phyloP scores from a whole-genome alignment of 441 rosid genomes.

The Euphorbia celastroides region DNA sequence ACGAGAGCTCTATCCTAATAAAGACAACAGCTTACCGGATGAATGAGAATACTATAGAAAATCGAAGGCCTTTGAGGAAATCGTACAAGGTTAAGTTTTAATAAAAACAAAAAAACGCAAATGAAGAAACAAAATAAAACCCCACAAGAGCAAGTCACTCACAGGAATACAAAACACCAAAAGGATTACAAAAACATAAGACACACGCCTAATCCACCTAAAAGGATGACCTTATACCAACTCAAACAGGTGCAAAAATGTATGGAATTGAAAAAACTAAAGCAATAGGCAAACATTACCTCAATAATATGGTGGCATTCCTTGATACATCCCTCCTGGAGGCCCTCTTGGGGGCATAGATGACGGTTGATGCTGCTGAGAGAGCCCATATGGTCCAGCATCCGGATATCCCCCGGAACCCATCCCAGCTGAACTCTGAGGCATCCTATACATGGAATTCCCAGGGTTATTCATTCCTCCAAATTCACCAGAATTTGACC shows the following conservation, averaged over 20 bases:
- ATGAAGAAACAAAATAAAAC: too few relatives aligned
- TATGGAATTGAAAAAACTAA: neutral
- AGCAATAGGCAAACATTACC: constrained; percentile 29
- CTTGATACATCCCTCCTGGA: constrained; percentile 79
- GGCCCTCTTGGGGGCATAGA: constrained; percentile 68
- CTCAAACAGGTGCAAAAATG: neutral
- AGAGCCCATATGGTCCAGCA: constrained; percentile 51
- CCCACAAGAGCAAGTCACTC: neutral
- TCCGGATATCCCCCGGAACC: constrained; percentile 65
- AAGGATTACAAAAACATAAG: neutral
- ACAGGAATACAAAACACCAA: too few relatives aligned
- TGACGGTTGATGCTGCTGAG: constrained; percentile 62
- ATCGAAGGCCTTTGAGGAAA: neutral
- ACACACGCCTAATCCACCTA: neutral
- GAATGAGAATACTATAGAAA: neutral
- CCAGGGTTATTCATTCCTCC: constrained; percentile 37
- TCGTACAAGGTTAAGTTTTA: neutral
- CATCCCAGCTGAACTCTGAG: constrained; percentile 46
- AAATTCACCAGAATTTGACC: constrained; percentile 45
- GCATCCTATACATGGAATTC: constrained; percentile 56
- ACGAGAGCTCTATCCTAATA: neutral
- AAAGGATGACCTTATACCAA: neutral
- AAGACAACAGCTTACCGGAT: neutral
- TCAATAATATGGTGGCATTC: constrained; percentile 69
- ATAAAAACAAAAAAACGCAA: neutral